phyloP scores from a whole-genome alignment of 371 early-diverging fungal species.

The Apophysomyces elegans region DNA sequence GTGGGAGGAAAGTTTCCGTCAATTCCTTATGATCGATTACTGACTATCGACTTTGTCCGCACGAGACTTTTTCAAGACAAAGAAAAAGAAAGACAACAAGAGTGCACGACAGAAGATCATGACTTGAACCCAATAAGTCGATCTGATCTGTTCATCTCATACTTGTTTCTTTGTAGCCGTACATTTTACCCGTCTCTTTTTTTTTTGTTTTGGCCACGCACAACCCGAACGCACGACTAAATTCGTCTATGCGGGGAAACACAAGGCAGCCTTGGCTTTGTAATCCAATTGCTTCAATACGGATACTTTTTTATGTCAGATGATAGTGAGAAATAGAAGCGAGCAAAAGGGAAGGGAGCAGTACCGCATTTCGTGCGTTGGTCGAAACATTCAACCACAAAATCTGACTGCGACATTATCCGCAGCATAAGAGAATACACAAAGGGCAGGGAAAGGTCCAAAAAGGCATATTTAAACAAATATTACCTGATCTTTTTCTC shows the following conservation, averaged over 20 bases:
- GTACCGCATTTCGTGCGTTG: slow-evolving; percentile 5
- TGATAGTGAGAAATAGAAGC: not conserved
- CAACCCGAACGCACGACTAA: slow-evolving; percentile 37
- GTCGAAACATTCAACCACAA: not conserved
- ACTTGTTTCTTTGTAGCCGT: slow-evolving; percentile 10
- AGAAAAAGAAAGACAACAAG: slow-evolving; percentile 9
- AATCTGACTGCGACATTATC: not conserved
- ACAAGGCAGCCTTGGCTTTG: slow-evolving; percentile 32
- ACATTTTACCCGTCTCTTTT: slow-evolving; percentile 11
- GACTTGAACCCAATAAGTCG: slow-evolving; percentile 17
- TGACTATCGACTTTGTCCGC: slow-evolving; percentile 11
- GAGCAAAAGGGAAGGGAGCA: not conserved
- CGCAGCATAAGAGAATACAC: slow-evolving; percentile 14
- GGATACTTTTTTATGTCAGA: slow-evolving; percentile 1
- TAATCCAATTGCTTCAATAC: slow-evolving; percentile 5
- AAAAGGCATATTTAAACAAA: slow-evolving; percentile 18
- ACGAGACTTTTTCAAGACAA: slow-evolving; percentile 17
- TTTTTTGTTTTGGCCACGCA: slow-evolving; percentile 35
- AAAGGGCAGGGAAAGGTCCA: slow-evolving; percentile 11
- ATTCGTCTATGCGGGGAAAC: slow-evolving; percentile 34
- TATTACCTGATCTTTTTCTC: slow-evolving; percentile 54
- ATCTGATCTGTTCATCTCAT: slow-evolving; percentile 8
- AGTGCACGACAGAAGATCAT: slow-evolving; percentile 8
- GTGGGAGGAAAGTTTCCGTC: slow-evolving; percentile 28
- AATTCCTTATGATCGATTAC: slow-evolving; percentile 26